A percentile compares a stretch with the other conserved stretches of the same genome.
These are phyloP conservation scores for Fusarium mexicanum DNA, from an alignment of 2,329 filamentous ascomycete genomes.

Conservation along the genomic window DNA sequence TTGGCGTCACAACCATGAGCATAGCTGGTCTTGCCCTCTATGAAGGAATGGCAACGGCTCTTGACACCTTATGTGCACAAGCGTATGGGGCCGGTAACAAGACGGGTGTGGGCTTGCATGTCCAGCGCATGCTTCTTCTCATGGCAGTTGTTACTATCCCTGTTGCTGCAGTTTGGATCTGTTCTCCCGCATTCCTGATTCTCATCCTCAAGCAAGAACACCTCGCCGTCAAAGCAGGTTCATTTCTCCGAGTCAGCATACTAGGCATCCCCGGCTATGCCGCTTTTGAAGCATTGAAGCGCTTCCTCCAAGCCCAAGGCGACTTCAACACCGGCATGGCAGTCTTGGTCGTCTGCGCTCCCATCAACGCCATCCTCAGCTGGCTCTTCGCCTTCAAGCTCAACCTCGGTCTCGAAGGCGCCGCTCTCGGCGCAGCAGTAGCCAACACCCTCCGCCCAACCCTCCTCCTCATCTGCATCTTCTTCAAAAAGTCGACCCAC, in stretches of 20 bases:
- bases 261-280: conserved; percentile 63
- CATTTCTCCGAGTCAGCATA: conserved; percentile 59
- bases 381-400: conserved; percentile 58
- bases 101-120: conserved; percentile 59
- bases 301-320: conserved; percentile 65
- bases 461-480: conserved; percentile 57
- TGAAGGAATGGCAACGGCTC: conserved; percentile 42
- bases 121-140: conserved; percentile 62
- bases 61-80: conserved; percentile 41
- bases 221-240: conserved; percentile 59
- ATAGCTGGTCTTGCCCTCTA: conserved; percentile 61
- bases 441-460: conserved; percentile 60
- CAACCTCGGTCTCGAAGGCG: conserved; percentile 59
- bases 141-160: conserved; percentile 59
- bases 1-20: conserved; percentile 63
- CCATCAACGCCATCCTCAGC: conserved; percentile 59
- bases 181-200: conserved; percentile 56
- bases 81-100: conserved; percentile 52
- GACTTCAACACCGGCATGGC: conserved; percentile 60
- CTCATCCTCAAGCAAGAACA: conserved; percentile 58
- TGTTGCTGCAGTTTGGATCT: conserved; percentile 59
- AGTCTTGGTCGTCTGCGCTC: conserved; percentile 58
- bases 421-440: conserved; percentile 59
- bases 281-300: conserved; percentile 63
- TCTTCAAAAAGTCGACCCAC: conserved; percentile 49